A percentile compares a stretch with the other conserved stretches of the same genome.
Evolutionary conservation across 306 rosid genomes (phyloP).

Genomic region (Calophaca sinica): DNA sequence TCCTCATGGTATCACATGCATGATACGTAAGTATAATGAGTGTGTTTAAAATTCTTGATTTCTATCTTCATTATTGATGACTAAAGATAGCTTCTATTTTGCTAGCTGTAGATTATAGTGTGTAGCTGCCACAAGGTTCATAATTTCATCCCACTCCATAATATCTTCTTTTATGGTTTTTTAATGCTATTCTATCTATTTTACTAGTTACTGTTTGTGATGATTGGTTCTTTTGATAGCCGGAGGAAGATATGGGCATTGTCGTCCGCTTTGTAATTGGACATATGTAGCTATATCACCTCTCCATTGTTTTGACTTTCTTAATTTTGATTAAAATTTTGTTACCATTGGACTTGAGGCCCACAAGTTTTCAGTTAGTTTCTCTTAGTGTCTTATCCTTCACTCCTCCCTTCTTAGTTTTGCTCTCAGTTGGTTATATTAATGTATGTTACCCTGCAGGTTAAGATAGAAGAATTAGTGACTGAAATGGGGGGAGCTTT

Average conservation of each 20-base stretch:
- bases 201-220: too few relatives aligned
- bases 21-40: conserved; percentile 82
- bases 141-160: too few relatives aligned
- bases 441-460: conserved; percentile 55
- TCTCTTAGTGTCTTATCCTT: conserved; percentile 29
- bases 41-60: not conserved
- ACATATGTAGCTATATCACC: too few relatives aligned
- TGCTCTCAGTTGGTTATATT: conserved; percentile 9
- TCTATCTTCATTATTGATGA: conserved; percentile 16
- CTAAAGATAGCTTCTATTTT: conserved; percentile 35
- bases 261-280: too few relatives aligned
- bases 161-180: too few relatives aligned
- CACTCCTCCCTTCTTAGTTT: conserved; percentile 3
- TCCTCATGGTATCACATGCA: conserved; percentile 95
- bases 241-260: too few relatives aligned
- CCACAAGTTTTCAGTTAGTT: conserved; percentile 43
- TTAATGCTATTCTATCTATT: too few relatives aligned
- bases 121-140: too few relatives aligned
- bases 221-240: too few relatives aligned
- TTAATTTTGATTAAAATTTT: conserved; percentile 22
- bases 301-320: too few relatives aligned
- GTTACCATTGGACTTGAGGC: conserved; percentile 21
- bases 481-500: conserved; percentile 92
- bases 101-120: too few relatives aligned
- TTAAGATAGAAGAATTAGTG: conserved; percentile 72